These are phyloP conservation scores for Tricholoma saponaceum DNA, from an alignment of 768 basidiomycete species.

Conservation along the genomic window DNA sequence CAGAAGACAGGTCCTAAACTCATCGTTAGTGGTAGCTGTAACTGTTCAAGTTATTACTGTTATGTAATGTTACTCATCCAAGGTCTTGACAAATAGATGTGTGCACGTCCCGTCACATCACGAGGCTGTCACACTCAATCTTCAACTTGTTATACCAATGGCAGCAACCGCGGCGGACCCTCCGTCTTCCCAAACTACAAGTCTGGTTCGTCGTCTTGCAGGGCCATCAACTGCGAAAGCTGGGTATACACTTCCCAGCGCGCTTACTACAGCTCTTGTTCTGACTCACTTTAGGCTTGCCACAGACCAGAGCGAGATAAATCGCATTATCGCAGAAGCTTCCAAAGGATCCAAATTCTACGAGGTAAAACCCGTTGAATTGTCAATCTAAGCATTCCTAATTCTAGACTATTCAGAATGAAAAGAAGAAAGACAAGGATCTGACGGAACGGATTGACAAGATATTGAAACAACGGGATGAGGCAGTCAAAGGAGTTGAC, in stretches of 20 bases:
- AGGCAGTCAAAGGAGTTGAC: constrained; percentile 51
- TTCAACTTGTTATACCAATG: neutral
- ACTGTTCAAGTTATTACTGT: too few species aligned
- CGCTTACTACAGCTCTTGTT: neutral
- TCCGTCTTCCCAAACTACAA: constrained; percentile 63
- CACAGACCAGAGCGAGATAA: constrained; percentile 80
- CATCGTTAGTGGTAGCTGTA: constrained; percentile 21
- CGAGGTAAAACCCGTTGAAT: constrained; percentile 44
- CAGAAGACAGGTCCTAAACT: constrained; percentile 60
- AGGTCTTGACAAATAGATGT: neutral
- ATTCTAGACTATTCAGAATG: constrained; percentile 48
- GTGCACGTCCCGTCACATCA: neutral
- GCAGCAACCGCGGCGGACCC: constrained; percentile 9
- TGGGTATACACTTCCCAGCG: constrained; percentile 46
- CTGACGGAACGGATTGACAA: constrained; percentile 71
- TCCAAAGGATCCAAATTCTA: constrained; percentile 94
- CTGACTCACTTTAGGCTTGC: constrained; percentile 45
- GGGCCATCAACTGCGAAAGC: constrained; percentile 90
- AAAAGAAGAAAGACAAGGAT: constrained; percentile 86
- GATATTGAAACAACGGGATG: constrained; percentile 63
- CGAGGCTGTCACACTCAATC: neutral
- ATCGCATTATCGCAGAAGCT: constrained; percentile 83
- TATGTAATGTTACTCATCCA: neutral
- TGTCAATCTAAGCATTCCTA: neutral
- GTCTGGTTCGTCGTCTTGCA: constrained; percentile 75